Evolutionary conservation across 176 grass and related monocot genomes (phyloP).

Genomic region (Panicum miliaceum): DNA sequence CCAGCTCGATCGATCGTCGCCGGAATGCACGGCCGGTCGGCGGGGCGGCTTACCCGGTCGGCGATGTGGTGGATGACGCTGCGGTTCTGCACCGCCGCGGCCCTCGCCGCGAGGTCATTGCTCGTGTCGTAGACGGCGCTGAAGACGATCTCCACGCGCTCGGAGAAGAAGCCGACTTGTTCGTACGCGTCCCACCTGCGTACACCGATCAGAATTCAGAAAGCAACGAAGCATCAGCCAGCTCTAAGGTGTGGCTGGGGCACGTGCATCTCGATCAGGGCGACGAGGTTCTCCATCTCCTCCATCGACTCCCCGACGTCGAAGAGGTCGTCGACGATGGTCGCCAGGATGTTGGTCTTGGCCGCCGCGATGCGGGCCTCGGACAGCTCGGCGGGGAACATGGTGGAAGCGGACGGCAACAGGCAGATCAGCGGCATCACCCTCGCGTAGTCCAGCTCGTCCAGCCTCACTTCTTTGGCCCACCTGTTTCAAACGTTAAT

Average conservation of each 20-base stretch:
- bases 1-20: too few relatives aligned
- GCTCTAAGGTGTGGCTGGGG: too few relatives aligned
- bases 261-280: slow-evolving; percentile 54
- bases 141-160: slow-evolving; percentile 68
- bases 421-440: not conserved
- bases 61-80: slow-evolving; percentile 53
- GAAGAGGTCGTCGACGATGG: slow-evolving; percentile 69
- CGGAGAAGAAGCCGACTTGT: slow-evolving; percentile 46
- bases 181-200: slow-evolving; percentile 63
- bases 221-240: too few relatives aligned
- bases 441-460: slow-evolving; percentile 52
- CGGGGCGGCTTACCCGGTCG: slow-evolving; percentile 41
- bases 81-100: slow-evolving; percentile 44
- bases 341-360: slow-evolving; percentile 55
- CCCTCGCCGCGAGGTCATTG: slow-evolving; percentile 53
- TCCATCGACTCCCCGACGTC: slow-evolving; percentile 58
- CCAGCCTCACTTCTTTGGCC: slow-evolving; percentile 65
- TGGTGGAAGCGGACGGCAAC: slow-evolving; percentile 54
- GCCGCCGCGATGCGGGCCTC: slow-evolving; percentile 65
- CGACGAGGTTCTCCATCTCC: slow-evolving; percentile 60
- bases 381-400: slow-evolving; percentile 51
- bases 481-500: slow-evolving; percentile 39
- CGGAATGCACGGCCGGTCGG: too few relatives aligned
- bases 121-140: slow-evolving; percentile 48
- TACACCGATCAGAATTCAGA: too few relatives aligned